Evolutionary conservation across 164 flowering plant genomes (phyloP).

Genomic region (Brasenia schreberi): DNA sequence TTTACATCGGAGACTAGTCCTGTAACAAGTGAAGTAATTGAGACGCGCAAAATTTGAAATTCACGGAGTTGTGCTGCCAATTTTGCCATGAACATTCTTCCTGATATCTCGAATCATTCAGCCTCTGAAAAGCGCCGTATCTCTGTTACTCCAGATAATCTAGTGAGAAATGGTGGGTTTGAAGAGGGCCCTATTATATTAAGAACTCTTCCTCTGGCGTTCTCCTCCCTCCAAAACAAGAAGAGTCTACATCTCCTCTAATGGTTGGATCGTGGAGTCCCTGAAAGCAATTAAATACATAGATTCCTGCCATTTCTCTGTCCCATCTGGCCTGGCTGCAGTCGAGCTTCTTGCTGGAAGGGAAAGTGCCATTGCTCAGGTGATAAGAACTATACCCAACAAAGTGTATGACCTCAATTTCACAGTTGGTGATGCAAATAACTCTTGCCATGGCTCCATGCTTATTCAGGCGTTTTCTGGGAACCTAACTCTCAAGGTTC

Average conservation of each 20-base stretch:
- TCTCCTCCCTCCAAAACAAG: slow-evolving; percentile 72
- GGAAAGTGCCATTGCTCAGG: slow-evolving; percentile 83
- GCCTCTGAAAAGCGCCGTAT: neutral
- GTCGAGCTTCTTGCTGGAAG: slow-evolving; percentile 84
- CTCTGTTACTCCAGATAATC: slow-evolving; percentile 32
- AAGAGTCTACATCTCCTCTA: slow-evolving; percentile 74
- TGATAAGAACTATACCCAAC: slow-evolving; percentile 49
- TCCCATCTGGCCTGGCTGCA: slow-evolving; percentile 57
- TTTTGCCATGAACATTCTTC: too few relatives aligned
- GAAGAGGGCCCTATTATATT: slow-evolving; percentile 66
- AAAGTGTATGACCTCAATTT: slow-evolving; percentile 49
- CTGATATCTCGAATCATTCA: neutral
- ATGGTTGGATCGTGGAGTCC: slow-evolving; percentile 91
- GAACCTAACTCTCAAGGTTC: slow-evolving; percentile 44
- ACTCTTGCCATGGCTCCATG: slow-evolving; percentile 86
- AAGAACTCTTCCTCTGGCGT: slow-evolving; percentile 59
- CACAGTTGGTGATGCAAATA: slow-evolving; percentile 67
- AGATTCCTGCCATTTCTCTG: slow-evolving; percentile 59
- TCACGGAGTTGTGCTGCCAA: too few relatives aligned
- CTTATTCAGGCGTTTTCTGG: slow-evolving; percentile 83
- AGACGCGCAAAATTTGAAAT: too few relatives aligned
- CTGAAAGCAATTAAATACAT: slow-evolving; percentile 84
- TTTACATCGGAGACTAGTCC: too few relatives aligned
- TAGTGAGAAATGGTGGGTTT: slow-evolving; percentile 62
- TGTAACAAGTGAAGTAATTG: too few relatives aligned